phyloP scores from a whole-genome alignment of 768 basidiomycete genomes.

The Cyclocybe aegerita region DNA sequence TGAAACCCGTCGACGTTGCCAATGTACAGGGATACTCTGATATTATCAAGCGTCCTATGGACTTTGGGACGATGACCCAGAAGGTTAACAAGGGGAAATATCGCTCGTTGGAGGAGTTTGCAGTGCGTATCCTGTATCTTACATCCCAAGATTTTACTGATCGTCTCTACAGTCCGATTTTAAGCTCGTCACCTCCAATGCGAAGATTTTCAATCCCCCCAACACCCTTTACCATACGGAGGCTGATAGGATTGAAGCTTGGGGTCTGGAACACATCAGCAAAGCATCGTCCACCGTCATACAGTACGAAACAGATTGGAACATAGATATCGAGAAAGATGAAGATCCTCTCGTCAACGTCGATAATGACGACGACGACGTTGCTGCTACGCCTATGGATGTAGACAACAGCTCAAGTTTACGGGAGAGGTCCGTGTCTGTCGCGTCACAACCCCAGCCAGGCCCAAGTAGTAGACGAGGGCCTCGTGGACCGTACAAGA shows the following conservation, averaged over 20 bases:
- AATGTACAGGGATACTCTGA: constrained; percentile 64
- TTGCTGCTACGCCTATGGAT: constrained; percentile 41
- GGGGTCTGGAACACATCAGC: constrained; percentile 72
- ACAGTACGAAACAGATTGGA: constrained; percentile 83
- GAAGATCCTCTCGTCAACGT: constrained; percentile 40
- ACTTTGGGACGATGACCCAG: constrained; percentile 80
- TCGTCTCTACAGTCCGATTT: constrained; percentile 55
- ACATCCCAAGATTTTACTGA: constrained; percentile 1
- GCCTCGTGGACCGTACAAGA: constrained; percentile 56
- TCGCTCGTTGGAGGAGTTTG: constrained; percentile 77
- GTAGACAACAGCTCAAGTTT: constrained; percentile 35
- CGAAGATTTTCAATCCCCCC: constrained; percentile 75
- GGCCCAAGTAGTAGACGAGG: constrained; percentile 36
- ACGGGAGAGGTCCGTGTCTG: constrained; percentile 45
- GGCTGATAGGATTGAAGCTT: constrained; percentile 68
- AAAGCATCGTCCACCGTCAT: constrained; percentile 73
- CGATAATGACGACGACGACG: constrained; percentile 39
- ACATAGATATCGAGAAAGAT: constrained; percentile 74
- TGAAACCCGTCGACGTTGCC: constrained; percentile 60
- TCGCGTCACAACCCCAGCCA: constrained; percentile 42
- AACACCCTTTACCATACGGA: constrained; percentile 74
- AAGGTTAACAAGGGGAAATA: constrained; percentile 81
- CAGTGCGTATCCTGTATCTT: constrained; percentile 41
- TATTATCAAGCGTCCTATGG: constrained; percentile 86
- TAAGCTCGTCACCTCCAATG: constrained; percentile 69